Base-by-base conservation (phyloP, 2,329 filamentous ascomycete genomes). In the Penicillium fuscoglaucum region DNA sequence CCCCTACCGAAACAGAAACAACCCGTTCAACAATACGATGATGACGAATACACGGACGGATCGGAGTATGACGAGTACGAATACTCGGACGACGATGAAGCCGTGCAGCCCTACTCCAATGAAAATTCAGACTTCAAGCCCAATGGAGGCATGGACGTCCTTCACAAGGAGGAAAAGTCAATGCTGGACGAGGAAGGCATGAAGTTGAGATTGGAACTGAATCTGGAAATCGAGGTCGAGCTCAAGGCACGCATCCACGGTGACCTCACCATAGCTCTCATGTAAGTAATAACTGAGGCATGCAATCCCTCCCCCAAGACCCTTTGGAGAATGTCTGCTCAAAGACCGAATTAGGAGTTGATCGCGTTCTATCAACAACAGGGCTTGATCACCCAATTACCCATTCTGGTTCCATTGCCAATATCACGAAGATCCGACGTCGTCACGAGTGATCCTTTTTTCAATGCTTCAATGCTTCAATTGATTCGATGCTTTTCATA, bases 161-260 rank as follows among this genome's bases (percentile, higher is more conserved):
- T 71, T 51, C 62, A 69, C 44, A 63, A 68, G 55, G 59, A 73
- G 60, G 64, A 69, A 60, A 66, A 70, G 44, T 59, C 54, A 24
- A 61, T 69, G 33, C 65, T 70, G 37, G 73, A 74, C 17, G 63
- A 76, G 52, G 74, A 77, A 37, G 73, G 84, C 66, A 75, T 87
- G 63, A 80, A 83, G 65, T 66, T 86, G 72, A 76, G 82, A 65
- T 67, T 87, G 61, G 84, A 87, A 65, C 73, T 86, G 63, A 87
- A 87, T 66, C 74, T 87, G 60, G 84, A 86, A 69, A 84, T 87
- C 68, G 84, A 87, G 69, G 80, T 87, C 55, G 82, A 86, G 68
- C 73, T 87, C 47, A 87, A 87, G 77, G 84, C 84, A n/a, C 85
- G 84, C 73, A 86, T 87, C 64, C 83, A 86, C 62, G 84, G 84